Conservation (phyloP, 164 flowering plant species). For the Magnolia kwangsiensis region DNA sequence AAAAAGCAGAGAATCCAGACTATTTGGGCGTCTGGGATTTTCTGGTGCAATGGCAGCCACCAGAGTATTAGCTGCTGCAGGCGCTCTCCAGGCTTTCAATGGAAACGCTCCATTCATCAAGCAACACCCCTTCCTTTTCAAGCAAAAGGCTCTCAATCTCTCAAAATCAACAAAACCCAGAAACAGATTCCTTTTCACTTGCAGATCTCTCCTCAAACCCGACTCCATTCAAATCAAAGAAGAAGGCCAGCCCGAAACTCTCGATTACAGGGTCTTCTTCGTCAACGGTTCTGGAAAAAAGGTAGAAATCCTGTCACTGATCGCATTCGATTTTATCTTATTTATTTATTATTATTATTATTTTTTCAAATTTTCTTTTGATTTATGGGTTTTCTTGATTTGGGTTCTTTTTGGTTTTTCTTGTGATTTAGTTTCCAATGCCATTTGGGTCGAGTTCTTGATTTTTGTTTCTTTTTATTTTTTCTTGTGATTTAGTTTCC, state of each 20-base stretch:
- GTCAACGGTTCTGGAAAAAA: conserved; percentile 68
- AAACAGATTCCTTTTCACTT: conserved; percentile 22
- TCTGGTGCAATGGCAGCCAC: conserved; percentile 13
- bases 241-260: conserved; percentile 82
- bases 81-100: conserved; percentile 6
- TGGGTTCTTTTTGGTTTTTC: background rate
- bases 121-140: background rate
- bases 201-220: conserved; percentile 64
- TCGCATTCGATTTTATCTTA: background rate
- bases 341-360: background rate
- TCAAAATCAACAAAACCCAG: background rate
- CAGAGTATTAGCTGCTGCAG: conserved; percentile 8
- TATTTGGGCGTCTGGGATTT: background rate
- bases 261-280: conserved; percentile 81
- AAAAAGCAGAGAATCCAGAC: too few species aligned
- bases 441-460: background rate
- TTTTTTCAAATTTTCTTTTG: background rate
- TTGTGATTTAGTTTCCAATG: too few species aligned
- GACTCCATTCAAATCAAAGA: conserved; percentile 51
- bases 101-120: background rate
- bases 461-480: too few species aligned
- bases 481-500: too few species aligned
- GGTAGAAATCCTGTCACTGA: conserved; percentile 31
- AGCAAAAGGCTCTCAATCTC: background rate
- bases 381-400: background rate